Evolutionary conservation across 345 rosid species (phyloP).

Genomic region (Linum tenue): DNA sequence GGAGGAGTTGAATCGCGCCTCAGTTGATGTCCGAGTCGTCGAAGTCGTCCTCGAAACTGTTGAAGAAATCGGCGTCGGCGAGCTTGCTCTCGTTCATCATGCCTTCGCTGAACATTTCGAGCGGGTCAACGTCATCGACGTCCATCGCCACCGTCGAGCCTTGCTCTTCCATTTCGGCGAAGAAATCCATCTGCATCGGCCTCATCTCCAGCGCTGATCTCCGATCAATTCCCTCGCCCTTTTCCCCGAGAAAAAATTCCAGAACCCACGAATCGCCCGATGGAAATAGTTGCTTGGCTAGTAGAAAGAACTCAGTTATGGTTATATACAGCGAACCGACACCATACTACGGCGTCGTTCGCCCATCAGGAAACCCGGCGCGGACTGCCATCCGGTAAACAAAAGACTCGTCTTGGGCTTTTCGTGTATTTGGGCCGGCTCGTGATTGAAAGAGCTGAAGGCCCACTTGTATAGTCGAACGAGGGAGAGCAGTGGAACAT

Average conservation of each 20-base stretch:
- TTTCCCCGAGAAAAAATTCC: background rate
- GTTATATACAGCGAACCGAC: too few species aligned
- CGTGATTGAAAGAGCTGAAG: too few species aligned
- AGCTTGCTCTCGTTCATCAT: conserved; percentile 57
- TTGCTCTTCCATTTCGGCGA: conserved; percentile 63
- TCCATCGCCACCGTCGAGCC: conserved; percentile 79
- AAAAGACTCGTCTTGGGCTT: too few species aligned
- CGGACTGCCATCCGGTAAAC: too few species aligned
- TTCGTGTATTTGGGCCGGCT: too few species aligned
- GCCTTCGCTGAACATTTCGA: conserved; percentile 62
- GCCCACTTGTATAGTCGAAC: background rate
- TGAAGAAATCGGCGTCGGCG: conserved; percentile 86
- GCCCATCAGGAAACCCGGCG: too few species aligned
- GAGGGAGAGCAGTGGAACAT: conserved; percentile 22
- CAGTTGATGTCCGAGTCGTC: conserved; percentile 79
- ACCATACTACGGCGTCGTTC: too few species aligned
- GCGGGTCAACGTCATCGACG: conserved; percentile 71
- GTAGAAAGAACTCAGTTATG: too few species aligned
- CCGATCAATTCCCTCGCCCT: background rate
- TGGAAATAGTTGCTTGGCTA: too few species aligned
- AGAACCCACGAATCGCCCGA: background rate
- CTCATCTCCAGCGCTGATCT: conserved; percentile 29
- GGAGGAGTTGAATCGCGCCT: conserved; percentile 1
- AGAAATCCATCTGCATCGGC: conserved; percentile 63
- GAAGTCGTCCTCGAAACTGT: conserved; percentile 77